Evolutionary conservation across 768 basidiomycete genomes (phyloP).

Genomic region (Phylloporus sp.): DNA sequence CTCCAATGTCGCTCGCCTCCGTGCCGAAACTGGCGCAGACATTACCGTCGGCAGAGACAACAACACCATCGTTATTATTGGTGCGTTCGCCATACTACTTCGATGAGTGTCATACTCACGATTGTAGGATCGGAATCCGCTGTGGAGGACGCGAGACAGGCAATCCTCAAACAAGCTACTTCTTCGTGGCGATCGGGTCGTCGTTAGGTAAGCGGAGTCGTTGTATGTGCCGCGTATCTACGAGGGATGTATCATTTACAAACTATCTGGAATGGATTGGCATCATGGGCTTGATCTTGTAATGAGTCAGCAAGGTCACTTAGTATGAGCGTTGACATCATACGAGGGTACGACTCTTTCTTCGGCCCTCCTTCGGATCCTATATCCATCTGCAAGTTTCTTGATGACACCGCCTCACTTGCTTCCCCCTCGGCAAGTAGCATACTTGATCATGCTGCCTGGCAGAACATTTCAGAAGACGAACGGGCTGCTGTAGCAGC

Average conservation of each 20-base stretch:
- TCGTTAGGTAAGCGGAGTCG: constrained; percentile 14
- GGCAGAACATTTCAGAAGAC: constrained; percentile 24
- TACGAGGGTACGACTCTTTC: constrained; percentile 41
- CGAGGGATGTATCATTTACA: constrained; percentile 23
- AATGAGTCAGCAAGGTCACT: too few relatives aligned
- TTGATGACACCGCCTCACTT: constrained; percentile 29
- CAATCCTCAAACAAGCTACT: constrained; percentile 59
- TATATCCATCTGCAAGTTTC: constrained; percentile 44
- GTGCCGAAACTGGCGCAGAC: constrained; percentile 86
- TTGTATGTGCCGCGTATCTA: constrained; percentile 19
- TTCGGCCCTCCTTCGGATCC: constrained; percentile 62
- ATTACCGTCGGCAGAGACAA: constrained; percentile 88
- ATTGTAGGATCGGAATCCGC: constrained; percentile 60
- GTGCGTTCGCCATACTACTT: constrained; percentile 35
- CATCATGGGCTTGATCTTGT: too few relatives aligned
- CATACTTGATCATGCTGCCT: constrained; percentile 14
- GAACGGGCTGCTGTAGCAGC: constrained; percentile 30
- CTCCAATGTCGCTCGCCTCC: constrained; percentile 80
- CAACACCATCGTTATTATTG: constrained; percentile 81
- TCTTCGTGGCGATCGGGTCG: constrained; percentile 22
- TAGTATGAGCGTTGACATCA: constrained; percentile 25
- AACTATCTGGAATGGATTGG: constrained; percentile 24
- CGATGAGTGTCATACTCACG: constrained; percentile 5
- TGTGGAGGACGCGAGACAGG: constrained; percentile 68
- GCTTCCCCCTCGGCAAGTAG: constrained; percentile 7